Conservation (phyloP, 208 protist species). For the Crithidia bombi region DNA sequence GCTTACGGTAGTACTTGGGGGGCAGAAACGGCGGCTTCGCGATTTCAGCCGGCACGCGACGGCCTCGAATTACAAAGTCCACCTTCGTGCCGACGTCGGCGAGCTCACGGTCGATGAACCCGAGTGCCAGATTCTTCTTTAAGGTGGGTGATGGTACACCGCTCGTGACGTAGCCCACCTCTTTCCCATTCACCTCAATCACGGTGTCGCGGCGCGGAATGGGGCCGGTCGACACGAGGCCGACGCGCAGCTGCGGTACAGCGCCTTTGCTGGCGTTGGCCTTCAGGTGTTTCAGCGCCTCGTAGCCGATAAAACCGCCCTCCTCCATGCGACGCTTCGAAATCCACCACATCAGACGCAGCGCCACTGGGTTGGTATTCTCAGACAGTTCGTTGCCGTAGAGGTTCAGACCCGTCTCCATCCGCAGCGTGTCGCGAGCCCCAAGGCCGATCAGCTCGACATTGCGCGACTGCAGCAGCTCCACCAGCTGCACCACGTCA, state of each 20-base stretch:
- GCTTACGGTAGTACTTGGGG: constrained; percentile 55
- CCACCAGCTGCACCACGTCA: constrained; percentile 52
- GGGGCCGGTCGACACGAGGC: constrained; percentile 87
- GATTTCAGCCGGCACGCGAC: constrained; percentile 71
- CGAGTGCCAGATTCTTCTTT: constrained; percentile 92
- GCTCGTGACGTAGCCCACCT: constrained; percentile 91
- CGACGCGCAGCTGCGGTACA: constrained; percentile 84
- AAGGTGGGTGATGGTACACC: constrained; percentile 90
- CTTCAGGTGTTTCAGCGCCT: constrained; percentile 68
- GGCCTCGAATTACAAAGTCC: constrained; percentile 85
- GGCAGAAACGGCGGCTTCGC: constrained; percentile 93
- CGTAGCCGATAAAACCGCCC: constrained; percentile 93
- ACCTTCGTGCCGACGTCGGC: constrained; percentile 79
- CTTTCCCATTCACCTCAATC: constrained; percentile 69
- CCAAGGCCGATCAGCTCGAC: constrained; percentile 91
- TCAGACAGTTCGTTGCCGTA: constrained; percentile 98
- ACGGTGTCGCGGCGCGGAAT: constrained; percentile 84
- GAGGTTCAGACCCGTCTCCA: constrained; percentile 98
- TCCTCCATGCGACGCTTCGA: constrained; percentile 92
- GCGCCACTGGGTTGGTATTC: constrained; percentile 93
- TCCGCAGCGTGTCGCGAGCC: constrained; percentile 94
- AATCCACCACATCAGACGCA: constrained; percentile 95
- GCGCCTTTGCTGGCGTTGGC: constrained; percentile 42
- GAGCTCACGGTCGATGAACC: constrained; percentile 83
- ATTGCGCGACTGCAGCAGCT: constrained; percentile 55